These are phyloP conservation scores for Globisporangium rhizosaccharum DNA, from an alignment of 352 stramenopile species.

Conservation along the genomic window DNA sequence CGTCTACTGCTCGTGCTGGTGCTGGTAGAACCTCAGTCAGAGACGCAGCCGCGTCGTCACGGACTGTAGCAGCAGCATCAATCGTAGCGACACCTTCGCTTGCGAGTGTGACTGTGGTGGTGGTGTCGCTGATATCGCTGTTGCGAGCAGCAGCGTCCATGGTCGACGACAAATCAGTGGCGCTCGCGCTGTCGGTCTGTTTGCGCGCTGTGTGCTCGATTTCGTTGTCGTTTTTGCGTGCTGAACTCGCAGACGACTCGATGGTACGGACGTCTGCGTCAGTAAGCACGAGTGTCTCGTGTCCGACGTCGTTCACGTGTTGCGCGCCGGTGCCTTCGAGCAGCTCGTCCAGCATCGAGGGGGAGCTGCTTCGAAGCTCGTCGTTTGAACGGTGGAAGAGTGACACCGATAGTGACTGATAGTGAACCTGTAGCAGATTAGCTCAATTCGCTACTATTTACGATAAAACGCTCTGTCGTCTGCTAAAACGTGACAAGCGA, in stretches of 20 bases:
- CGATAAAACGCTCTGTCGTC: too few relatives aligned
- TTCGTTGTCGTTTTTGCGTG: constrained; percentile 6
- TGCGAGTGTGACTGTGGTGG: constrained; percentile 1
- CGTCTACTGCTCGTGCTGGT: not conserved
- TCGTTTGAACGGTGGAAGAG: constrained; percentile 10
- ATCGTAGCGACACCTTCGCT: not conserved
- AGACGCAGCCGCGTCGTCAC: not conserved
- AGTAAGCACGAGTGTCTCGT: not conserved
- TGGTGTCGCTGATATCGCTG: not conserved
- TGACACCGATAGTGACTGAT: constrained; percentile 9
- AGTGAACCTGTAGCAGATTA: not conserved
- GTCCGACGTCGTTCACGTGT: not conserved
- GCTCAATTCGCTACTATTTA: not conserved
- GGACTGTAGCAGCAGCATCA: not conserved
- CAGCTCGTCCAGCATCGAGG: constrained; percentile 14
- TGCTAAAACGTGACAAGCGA: not conserved
- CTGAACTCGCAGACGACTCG: constrained; percentile 2
- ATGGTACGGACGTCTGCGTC: not conserved
- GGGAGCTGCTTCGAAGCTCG: not conserved
- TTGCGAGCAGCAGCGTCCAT: not conserved
- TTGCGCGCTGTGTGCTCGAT: constrained; percentile 1
- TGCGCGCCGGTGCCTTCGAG: constrained; percentile 14
- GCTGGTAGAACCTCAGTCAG: not conserved
- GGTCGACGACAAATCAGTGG: not conserved
- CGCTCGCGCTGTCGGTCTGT: not conserved